phyloP scores from a whole-genome alignment of 768 basidiomycete species.

The Russula dissimulans region DNA sequence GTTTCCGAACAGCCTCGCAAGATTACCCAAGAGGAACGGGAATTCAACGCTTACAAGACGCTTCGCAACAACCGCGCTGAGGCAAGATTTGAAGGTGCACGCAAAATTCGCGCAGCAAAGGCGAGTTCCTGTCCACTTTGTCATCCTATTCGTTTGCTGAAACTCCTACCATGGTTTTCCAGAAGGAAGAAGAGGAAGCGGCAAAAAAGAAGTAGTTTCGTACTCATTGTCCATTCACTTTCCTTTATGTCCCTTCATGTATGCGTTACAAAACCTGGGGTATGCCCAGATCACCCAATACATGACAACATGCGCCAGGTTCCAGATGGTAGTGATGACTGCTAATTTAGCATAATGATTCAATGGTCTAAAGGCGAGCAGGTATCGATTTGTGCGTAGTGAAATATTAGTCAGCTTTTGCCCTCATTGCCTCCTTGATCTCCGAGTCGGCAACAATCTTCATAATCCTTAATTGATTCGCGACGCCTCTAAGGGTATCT shows the following conservation, averaged over 20 bases:
- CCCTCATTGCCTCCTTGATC: conserved; percentile 51
- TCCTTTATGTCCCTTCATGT: conserved; percentile 23
- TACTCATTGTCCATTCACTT: conserved; percentile 17
- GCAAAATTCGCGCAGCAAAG: conserved; percentile 82
- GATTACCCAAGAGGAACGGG: conserved; percentile 85
- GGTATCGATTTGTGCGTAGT: neutral
- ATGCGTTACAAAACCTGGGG: conserved; percentile 31
- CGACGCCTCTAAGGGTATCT: conserved; percentile 74
- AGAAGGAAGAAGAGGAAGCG: conserved; percentile 90
- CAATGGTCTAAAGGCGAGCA: neutral
- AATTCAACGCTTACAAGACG: conserved; percentile 80
- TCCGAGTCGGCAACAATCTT: conserved; percentile 74
- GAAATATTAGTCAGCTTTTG: conserved; percentile 27
- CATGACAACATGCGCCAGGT: conserved; percentile 2
- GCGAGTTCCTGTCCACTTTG: conserved; percentile 32
- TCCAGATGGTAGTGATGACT: neutral
- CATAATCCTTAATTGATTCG: conserved; percentile 78
- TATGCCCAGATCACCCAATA: conserved; percentile 25
- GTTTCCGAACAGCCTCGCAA: conserved; percentile 80
- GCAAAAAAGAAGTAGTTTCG: conserved; percentile 75
- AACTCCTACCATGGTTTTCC: conserved; percentile 15
- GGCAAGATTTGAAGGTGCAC: conserved; percentile 76
- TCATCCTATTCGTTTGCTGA: conserved; percentile 16
- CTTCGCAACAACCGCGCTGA: conserved; percentile 79
- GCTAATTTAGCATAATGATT: neutral